Conservation (phyloP, 768 basidiomycete genomes). For the Serendipita sp. region DNA sequence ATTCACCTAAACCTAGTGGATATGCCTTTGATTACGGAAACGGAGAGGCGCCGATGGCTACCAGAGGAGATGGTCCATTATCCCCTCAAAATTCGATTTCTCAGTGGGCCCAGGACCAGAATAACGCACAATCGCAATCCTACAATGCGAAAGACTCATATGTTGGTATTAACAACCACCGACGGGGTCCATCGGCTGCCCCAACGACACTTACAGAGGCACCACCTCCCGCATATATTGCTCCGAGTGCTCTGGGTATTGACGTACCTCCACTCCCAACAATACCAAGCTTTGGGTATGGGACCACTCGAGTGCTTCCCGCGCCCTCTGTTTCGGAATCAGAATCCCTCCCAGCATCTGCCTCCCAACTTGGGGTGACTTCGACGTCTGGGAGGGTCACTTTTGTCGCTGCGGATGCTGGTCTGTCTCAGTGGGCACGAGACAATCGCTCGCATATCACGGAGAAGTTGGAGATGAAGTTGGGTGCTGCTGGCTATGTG, state of each 20-base stretch:
- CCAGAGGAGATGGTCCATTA: background rate
- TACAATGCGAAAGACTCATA: too few species aligned
- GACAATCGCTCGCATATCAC: background rate
- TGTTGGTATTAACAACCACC: background rate
- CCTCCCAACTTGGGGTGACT: background rate
- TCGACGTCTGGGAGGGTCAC: background rate
- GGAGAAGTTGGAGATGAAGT: background rate
- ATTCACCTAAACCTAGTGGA: background rate
- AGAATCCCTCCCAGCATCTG: background rate
- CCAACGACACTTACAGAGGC: background rate
- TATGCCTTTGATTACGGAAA: background rate
- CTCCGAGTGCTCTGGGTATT: background rate
- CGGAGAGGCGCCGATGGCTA: background rate
- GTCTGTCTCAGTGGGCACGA: background rate
- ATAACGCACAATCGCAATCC: background rate
- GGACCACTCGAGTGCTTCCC: background rate
- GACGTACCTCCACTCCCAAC: background rate
- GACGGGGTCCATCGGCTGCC: background rate
- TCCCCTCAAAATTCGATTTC: background rate
- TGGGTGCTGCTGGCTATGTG: background rate
- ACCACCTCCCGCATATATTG: background rate
- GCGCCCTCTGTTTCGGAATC: background rate
- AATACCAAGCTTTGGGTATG: background rate
- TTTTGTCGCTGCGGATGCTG: background rate
- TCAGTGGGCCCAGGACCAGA: background rate